Evolutionary conservation across 805 yeast genomes (phyloP).

Genomic region (Starmerella stigmatis): DNA sequence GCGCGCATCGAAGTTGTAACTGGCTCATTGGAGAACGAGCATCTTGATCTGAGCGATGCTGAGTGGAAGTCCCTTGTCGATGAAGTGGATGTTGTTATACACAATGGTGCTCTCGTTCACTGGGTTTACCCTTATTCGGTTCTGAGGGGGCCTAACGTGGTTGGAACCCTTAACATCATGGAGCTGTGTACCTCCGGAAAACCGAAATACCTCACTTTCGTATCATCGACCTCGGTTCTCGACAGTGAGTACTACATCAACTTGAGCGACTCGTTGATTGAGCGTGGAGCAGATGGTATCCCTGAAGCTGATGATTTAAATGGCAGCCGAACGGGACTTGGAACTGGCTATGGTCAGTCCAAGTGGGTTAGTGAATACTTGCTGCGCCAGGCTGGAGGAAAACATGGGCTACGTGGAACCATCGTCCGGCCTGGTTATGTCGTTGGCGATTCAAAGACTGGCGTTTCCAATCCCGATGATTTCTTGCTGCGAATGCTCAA

Average conservation of each 20-base stretch:
- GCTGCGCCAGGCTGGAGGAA: conserved; percentile 74
- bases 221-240: conserved; percentile 87
- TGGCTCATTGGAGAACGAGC: conserved; percentile 66
- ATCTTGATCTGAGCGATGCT: conserved; percentile 54
- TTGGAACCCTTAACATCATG: conserved; percentile 76
- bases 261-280: conserved; percentile 58
- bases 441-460: conserved; percentile 72
- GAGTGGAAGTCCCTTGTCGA: conserved; percentile 51
- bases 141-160: conserved; percentile 84
- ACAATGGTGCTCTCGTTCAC: conserved; percentile 96
- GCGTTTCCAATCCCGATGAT: conserved; percentile 93
- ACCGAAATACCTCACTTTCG: conserved; percentile 79
- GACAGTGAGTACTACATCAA: conserved; percentile 75
- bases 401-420: conserved; percentile 71
- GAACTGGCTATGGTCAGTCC: conserved; percentile 93
- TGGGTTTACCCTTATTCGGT: conserved; percentile 95
- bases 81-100: conserved; percentile 71
- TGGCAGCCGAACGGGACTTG: conserved; percentile 74
- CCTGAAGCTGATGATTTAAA: conserved; percentile 71
- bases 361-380: conserved; percentile 96
- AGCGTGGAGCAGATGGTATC: conserved; percentile 60
- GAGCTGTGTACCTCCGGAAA: conserved; percentile 67
- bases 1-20: conserved; percentile 56
- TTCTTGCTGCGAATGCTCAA: conserved; percentile 88
- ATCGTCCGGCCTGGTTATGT: conserved; percentile 94